Percentiles rank a stretch among this genome's conserved stretches.
phyloP scores from a whole-genome alignment of 345 rosid genomes.

The Syzygium oleosum region DNA sequence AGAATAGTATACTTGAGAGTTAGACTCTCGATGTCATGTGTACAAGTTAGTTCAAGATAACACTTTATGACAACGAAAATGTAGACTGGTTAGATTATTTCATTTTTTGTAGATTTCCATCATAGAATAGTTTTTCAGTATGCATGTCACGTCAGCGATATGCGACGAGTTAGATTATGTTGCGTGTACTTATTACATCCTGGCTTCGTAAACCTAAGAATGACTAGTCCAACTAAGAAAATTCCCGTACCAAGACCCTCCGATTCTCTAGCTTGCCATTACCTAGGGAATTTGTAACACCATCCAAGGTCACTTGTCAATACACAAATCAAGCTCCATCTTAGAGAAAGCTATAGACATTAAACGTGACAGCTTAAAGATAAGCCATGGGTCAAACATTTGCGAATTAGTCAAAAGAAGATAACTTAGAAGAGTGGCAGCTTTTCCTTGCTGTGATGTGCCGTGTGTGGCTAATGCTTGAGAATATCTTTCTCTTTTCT shows the following conservation, averaged over 20 bases:
- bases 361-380: neutral
- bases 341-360: neutral
- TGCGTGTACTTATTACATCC: neutral
- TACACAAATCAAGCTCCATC: neutral
- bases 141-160: neutral
- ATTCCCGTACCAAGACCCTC: neutral
- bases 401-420: neutral
- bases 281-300: neutral
- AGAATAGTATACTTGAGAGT: neutral
- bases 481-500: neutral
- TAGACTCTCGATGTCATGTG: neutral
- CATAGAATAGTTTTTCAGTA: neutral
- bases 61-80: neutral
- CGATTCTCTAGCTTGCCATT: neutral
- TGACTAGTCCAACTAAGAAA: no score
- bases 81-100: neutral
- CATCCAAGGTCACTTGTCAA: neutral
- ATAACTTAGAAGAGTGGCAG: neutral
- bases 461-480: neutral
- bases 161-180: neutral
- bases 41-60: neutral
- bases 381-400: neutral
- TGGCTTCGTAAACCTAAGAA: neutral
- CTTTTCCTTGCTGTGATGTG: neutral
- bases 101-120: neutral